Evolutionary conservation across 2,329 filamentous ascomycete genomes (phyloP).

Genomic region (Fonsecaea monophora): DNA sequence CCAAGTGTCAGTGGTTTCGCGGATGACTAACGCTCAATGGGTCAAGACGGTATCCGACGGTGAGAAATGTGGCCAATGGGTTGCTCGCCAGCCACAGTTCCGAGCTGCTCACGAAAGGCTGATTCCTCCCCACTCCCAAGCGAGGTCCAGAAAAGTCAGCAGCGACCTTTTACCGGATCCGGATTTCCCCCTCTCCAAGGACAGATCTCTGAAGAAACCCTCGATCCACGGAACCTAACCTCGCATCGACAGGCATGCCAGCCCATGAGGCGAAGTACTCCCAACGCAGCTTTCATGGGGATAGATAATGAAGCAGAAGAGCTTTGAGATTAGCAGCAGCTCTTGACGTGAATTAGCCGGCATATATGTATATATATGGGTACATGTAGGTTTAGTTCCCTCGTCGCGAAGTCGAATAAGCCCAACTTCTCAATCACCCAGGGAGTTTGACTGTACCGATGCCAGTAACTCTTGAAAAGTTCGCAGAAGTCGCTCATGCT

Average conservation of each 20-base stretch:
- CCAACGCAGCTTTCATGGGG: background rate
- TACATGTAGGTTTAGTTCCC: background rate
- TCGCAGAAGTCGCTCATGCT: constrained; percentile 22
- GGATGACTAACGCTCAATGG: background rate
- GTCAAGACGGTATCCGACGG: background rate
- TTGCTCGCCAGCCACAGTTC: background rate
- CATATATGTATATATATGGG: background rate
- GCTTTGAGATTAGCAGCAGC: background rate
- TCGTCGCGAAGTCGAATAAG: background rate
- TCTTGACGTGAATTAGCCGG: background rate
- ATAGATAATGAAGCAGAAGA: background rate
- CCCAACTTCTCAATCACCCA: background rate
- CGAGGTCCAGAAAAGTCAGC: background rate
- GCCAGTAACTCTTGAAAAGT: constrained; percentile 11
- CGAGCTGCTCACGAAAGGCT: too few relatives aligned
- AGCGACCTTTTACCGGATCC: constrained; percentile 16
- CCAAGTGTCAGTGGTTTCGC: background rate
- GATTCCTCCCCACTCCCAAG: background rate
- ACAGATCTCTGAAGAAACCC: background rate
- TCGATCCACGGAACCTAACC: background rate
- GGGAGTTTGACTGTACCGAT: constrained; percentile 7
- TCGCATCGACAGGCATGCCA: background rate
- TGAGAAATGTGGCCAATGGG: background rate
- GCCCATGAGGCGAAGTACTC: background rate
- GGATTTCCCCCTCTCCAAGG: background rate